These are phyloP conservation scores for Xylaria sp. DNA, from an alignment of 2,329 filamentous ascomycete genomes.

Conservation along the genomic window DNA sequence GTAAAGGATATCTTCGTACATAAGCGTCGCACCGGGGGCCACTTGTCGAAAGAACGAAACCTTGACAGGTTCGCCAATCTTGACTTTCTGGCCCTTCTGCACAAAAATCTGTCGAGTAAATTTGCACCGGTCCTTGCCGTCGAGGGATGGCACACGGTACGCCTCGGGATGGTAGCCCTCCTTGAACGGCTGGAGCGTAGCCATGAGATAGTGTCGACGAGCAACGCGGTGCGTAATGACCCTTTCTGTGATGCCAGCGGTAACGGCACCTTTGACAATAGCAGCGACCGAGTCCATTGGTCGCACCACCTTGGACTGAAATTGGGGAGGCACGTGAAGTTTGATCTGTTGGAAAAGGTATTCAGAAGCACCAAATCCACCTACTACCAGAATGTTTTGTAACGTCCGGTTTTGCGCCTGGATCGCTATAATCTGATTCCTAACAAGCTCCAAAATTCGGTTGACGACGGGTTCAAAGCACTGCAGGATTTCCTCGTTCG, in stretches of 20 bases:
- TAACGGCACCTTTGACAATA: slow-evolving; percentile 98
- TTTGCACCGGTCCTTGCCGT: slow-evolving; percentile 98
- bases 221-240: slow-evolving; percentile 97
- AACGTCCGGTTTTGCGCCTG: slow-evolving; percentile 94
- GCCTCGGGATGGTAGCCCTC: slow-evolving; percentile 98
- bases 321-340: slow-evolving; percentile 96
- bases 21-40: slow-evolving; percentile 93
- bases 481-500: slow-evolving; percentile 98
- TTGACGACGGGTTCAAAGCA: slow-evolving; percentile 99
- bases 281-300: slow-evolving; percentile 99
- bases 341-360: slow-evolving; percentile 99
- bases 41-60: slow-evolving; percentile 99
- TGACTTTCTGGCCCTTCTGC: slow-evolving; percentile 97
- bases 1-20: slow-evolving; percentile 99
- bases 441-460: slow-evolving; percentile 92
- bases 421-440: slow-evolving; percentile 99
- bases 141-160: slow-evolving; percentile 94
- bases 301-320: slow-evolving; percentile 96
- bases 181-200: slow-evolving; percentile 97
- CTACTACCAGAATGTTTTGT: slow-evolving; percentile 96
- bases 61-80: slow-evolving; percentile 99
- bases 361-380: slow-evolving; percentile 97
- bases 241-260: slow-evolving; percentile 95
- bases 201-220: slow-evolving; percentile 98
- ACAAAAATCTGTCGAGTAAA: slow-evolving; percentile 99